Conservation (phyloP, 768 basidiomycete species). For the Exsudoporus frostii region DNA sequence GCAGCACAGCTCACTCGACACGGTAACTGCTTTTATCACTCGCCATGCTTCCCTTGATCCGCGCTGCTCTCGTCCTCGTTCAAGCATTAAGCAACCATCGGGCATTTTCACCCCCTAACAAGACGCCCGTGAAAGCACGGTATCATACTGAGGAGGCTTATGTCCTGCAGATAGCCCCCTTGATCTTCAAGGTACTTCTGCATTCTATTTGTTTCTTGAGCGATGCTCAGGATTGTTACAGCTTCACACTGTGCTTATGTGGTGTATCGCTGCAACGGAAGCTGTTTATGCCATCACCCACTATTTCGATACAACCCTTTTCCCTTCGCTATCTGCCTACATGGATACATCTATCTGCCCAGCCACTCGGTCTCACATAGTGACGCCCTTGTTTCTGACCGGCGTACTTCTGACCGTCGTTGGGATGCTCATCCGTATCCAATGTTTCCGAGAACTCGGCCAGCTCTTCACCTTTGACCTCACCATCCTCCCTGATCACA, state of each 20-base stretch:
- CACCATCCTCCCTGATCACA: slow-evolving; percentile 50
- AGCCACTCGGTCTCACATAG: slow-evolving; percentile 18
- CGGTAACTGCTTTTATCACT: not conserved
- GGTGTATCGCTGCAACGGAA: slow-evolving; percentile 51
- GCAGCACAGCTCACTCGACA: not conserved
- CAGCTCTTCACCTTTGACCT: slow-evolving; percentile 58
- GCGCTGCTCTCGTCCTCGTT: slow-evolving; percentile 44
- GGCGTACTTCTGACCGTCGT: slow-evolving; percentile 43
- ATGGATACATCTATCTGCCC: slow-evolving; percentile 35
- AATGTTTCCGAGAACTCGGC: slow-evolving; percentile 53
- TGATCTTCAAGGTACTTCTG: slow-evolving; percentile 48
- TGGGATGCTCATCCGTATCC: slow-evolving; percentile 48
- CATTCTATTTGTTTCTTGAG: not conserved
- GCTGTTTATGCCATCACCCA: slow-evolving; percentile 39
- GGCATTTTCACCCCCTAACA: slow-evolving; percentile 57
- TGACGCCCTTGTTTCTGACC: slow-evolving; percentile 44
- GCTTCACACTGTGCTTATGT: slow-evolving; percentile 50
- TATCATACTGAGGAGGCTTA: slow-evolving; percentile 53
- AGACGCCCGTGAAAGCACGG: slow-evolving; percentile 45
- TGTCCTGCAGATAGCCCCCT: slow-evolving; percentile 53
- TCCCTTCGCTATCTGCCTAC: slow-evolving; percentile 33
- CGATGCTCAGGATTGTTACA: slow-evolving; percentile 19
- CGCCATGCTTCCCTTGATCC: slow-evolving; percentile 44
- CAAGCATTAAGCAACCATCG: slow-evolving; percentile 51
- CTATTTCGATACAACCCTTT: slow-evolving; percentile 28